Evolutionary conservation across 352 stramenopile species (phyloP).

Genomic region (Ophiocytium majus): DNA sequence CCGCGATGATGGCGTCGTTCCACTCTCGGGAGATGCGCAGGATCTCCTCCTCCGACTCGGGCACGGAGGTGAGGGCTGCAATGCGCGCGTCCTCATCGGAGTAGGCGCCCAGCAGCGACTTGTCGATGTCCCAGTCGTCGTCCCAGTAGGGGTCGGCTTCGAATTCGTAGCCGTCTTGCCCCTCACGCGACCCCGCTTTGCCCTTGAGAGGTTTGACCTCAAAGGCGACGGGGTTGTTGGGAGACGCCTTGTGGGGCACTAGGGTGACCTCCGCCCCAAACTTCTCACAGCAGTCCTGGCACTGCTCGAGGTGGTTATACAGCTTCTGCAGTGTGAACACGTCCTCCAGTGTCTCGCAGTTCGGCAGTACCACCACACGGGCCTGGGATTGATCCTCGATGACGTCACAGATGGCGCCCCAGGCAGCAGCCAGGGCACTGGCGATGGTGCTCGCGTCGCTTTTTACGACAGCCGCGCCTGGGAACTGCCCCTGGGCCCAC

Average conservation of each 20-base stretch:
- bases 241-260: conserved; percentile 26
- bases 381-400: conserved; percentile 31
- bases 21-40: conserved; percentile 45
- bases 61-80: conserved; percentile 19
- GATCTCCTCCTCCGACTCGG: conserved; percentile 44
- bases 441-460: background rate
- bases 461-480: background rate
- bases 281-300: conserved; percentile 51
- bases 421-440: conserved; percentile 37
- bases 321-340: conserved; percentile 39
- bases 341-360: conserved; percentile 32
- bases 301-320: conserved; percentile 54
- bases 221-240: conserved; percentile 15
- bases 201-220: conserved; percentile 35
- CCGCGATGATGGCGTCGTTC: conserved; percentile 66
- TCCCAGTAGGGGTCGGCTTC: conserved; percentile 54
- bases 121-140: conserved; percentile 56
- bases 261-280: conserved; percentile 44
- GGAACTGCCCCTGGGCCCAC: background rate
- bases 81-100: conserved; percentile 20
- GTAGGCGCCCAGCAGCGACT: conserved; percentile 49
- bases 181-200: conserved; percentile 3
- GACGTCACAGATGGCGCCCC: conserved; percentile 44
- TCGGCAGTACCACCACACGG: conserved; percentile 38
- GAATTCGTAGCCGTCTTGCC: conserved; percentile 27